A percentile compares a stretch with the other conserved stretches of the same genome.
Conservation (phyloP, 306 rosid species). For the Casuarina glauca region DNA sequence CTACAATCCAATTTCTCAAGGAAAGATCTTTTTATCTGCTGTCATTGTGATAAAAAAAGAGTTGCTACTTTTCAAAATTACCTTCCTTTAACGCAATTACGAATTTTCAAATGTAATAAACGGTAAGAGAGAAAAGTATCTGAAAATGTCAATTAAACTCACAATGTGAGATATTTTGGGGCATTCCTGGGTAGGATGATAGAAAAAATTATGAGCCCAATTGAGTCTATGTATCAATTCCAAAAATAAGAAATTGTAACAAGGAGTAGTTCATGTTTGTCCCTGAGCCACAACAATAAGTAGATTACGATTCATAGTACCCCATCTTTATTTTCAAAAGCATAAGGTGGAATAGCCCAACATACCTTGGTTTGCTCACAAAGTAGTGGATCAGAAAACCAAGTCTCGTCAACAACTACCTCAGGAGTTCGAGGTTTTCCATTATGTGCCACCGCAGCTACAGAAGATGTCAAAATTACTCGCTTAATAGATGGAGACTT, state of each 20-base stretch:
- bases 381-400: conserved; percentile 46
- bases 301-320: not conserved
- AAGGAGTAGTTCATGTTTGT: not conserved
- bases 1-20: not conserved
- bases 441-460: conserved; percentile 44
- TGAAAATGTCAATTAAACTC: not conserved
- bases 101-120: not conserved
- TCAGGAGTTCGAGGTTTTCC: conserved; percentile 42
- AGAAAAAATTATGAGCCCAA: not conserved
- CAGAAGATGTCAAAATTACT: conserved; percentile 54
- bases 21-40: not conserved
- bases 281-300: not conserved
- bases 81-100: no score
- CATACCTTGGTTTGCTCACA: conserved; percentile 45
- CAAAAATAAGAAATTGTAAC: not conserved
- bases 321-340: not conserved
- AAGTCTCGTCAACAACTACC: conserved; percentile 49
- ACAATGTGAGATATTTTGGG: not conserved
- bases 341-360: not conserved
- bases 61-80: not conserved
- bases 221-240: not conserved
- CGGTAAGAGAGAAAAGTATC: not conserved
- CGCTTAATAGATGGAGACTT: conserved; percentile 44
- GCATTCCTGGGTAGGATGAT: not conserved
- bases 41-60: not conserved